Conservation (phyloP, 805 yeast species). For the Kuraishia piskuri region DNA sequence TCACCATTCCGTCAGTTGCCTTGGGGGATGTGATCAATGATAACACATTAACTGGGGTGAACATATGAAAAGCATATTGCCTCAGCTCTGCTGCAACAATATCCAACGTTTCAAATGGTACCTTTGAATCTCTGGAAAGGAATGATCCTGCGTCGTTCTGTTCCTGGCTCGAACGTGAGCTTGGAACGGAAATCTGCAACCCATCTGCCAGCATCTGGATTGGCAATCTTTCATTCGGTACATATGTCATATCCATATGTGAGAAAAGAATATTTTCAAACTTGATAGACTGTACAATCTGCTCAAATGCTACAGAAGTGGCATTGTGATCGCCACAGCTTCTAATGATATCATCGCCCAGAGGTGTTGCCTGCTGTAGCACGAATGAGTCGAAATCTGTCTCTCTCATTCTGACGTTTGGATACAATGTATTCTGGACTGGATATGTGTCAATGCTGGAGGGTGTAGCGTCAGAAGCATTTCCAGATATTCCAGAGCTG, state of each 20-base stretch:
- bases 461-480: neutral
- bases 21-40: neutral
- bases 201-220: neutral
- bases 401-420: neutral
- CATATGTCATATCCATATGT: neutral
- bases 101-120: neutral
- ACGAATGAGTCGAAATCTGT: neutral
- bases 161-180: neutral
- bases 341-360: neutral
- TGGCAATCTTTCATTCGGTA: neutral
- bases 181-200: neutral
- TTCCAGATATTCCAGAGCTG: neutral
- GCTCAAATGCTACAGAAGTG: neutral
- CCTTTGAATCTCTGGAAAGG: neutral
- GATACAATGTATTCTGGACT: neutral
- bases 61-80: neutral
- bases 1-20: neutral
- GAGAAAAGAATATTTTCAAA: neutral
- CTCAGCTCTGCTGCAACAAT: neutral
- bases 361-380: neutral
- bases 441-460: neutral
- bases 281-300: neutral
- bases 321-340: neutral
- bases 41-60: neutral
- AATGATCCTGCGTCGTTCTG: neutral